These are phyloP conservation scores for Chara braunii DNA, from an alignment of 139 green algal genomes.

Conservation along the genomic window DNA sequence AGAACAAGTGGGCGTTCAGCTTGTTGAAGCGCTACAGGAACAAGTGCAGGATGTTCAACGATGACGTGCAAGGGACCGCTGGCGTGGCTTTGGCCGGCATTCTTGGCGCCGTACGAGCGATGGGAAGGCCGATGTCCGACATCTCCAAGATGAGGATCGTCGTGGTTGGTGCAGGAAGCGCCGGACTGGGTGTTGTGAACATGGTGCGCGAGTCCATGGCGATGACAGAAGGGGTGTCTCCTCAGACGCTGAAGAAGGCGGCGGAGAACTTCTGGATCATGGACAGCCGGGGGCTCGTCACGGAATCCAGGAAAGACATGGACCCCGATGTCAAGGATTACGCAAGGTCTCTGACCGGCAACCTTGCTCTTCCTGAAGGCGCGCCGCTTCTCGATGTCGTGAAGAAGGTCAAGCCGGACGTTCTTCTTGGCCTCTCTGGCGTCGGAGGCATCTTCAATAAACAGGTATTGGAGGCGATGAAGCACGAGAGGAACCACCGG, in stretches of 20 bases:
- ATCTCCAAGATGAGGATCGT: slow-evolving; percentile 27
- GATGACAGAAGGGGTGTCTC: background rate
- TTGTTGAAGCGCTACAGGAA: slow-evolving; percentile 53
- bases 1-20: slow-evolving; percentile 49
- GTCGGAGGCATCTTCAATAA: slow-evolving; percentile 42
- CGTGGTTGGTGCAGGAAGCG: slow-evolving; percentile 32
- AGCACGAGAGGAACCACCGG: background rate
- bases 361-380: slow-evolving; percentile 23
- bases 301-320: background rate
- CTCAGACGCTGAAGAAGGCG: background rate
- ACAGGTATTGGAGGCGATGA: slow-evolving; percentile 7
- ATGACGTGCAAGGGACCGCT: slow-evolving; percentile 48
- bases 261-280: slow-evolving; percentile 36
- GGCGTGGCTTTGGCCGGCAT: slow-evolving; percentile 33
- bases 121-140: slow-evolving; percentile 24
- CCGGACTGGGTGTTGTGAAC: slow-evolving; percentile 17
- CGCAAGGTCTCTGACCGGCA: background rate
- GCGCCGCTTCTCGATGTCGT: slow-evolving; percentile 35
- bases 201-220: slow-evolving; percentile 28
- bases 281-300: slow-evolving; percentile 33
- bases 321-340: slow-evolving; percentile 1
- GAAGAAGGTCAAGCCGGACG: slow-evolving; percentile 55
- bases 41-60: slow-evolving; percentile 58
- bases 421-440: slow-evolving; percentile 55
- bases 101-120: slow-evolving; percentile 18